Evolutionary conservation across 1,284 basidiomycete species (phyloP), one percentile per base, ranked within the genome.

Genomic region (Ceratobasidium papillatum): DNA sequence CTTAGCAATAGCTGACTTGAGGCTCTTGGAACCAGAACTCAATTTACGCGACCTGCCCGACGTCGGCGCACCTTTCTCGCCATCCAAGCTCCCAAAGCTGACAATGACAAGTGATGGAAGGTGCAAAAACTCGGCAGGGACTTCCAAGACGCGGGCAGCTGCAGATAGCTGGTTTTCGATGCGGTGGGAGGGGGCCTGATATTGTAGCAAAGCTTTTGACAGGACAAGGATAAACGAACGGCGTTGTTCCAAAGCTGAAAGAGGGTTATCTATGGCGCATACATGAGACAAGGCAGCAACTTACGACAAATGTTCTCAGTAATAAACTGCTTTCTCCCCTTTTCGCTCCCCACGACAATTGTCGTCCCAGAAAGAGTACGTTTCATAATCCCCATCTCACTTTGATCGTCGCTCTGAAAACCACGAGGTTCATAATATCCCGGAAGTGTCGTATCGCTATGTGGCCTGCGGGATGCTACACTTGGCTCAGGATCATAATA

Each of bases 121-220:
- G 80, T 93, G 92, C 30, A 94, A 90, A 79, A 95, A 94, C 78
- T 91, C 85, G n/a, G 87, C 91, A 82, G 85, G 80, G 81, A 90
- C 82, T 58, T 87, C 84, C 30, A 91, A 84, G 38, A 87, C 85
- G 4, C 82, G 80, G 5, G 89, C 86, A 1, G 87, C 87, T 0
- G 85, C 84, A 56, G 84, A 84, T 12, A 96, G 86, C 80, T 95
- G 94, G 0, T 91, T 89, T 81, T 95, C 93, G 78, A 95, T 91
- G 38, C 94, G 87, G 82, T 96, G 94, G 32, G 93, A 94, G 3
- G 94, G 94, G 25, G 94, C 92, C 25, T 94, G 94, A 80, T 92
- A 94, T 2, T 87, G 85, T 79, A 96, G 86, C 51, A 96, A 85
- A 11, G 92, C 91, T 81, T 92, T 93, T 30, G 93, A 91, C 34